These are phyloP conservation scores for Candida pseudoglaebosa DNA, from an alignment of 805 yeast species.

Conservation along the genomic window DNA sequence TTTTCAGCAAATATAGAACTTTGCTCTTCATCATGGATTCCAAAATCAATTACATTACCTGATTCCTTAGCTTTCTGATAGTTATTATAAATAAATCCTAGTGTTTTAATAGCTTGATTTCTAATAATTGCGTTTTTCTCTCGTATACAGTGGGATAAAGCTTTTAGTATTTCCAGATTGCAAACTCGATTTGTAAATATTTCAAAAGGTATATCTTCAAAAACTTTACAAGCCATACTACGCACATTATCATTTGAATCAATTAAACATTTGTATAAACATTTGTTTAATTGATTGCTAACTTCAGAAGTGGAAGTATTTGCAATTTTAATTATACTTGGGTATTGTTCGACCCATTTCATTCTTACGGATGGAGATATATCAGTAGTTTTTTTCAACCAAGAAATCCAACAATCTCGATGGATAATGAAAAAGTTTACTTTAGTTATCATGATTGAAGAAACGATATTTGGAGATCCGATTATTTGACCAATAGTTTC, in stretches of 20 bases:
- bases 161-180: constrained; percentile 44
- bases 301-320: constrained; percentile 49
- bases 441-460: constrained; percentile 37
- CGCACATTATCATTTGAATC: constrained; percentile 78
- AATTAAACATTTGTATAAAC: constrained; percentile 62
- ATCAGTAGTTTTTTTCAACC: constrained; percentile 77
- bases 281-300: constrained; percentile 34
- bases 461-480: constrained; percentile 15
- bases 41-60: constrained; percentile 26
- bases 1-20: constrained; percentile 24
- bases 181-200: constrained; percentile 47
- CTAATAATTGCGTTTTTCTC: constrained; percentile 69
- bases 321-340: constrained; percentile 42
- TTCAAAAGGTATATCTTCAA: constrained; percentile 43
- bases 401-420: constrained; percentile 57
- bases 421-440: constrained; percentile 57
- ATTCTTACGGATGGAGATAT: constrained; percentile 58
- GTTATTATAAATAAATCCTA: constrained; percentile 53
- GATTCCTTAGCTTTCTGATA: constrained; percentile 23
- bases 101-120: constrained; percentile 49
- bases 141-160: constrained; percentile 61
- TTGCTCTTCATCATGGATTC: constrained; percentile 20
- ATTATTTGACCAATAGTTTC: constrained; percentile 68
- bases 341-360: constrained; percentile 63
- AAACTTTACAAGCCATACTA: constrained; percentile 49